Evolutionary conservation across 129 eudicot species (phyloP).

Genomic region (Dittrichia graveolens): DNA sequence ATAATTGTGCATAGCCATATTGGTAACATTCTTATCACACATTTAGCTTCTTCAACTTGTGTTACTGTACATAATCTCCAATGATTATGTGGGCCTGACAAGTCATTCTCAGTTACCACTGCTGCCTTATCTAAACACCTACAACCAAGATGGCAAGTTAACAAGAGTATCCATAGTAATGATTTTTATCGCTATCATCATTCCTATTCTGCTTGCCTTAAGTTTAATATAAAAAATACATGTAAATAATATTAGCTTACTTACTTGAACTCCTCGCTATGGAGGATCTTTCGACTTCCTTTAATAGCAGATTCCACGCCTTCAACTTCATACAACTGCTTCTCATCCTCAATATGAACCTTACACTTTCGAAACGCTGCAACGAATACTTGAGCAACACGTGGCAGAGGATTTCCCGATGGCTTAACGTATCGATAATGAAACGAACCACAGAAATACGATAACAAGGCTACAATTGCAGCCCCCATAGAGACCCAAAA

Average conservation of each 20-base stretch:
- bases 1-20: conserved; percentile 89
- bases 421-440: conserved; percentile 64
- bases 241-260: neutral
- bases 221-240: no score
- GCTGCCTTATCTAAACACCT: conserved; percentile 84
- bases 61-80: conserved; percentile 80
- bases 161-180: no score
- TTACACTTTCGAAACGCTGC: conserved; percentile 62
- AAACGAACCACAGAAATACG: conserved; percentile 51
- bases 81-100: conserved; percentile 33
- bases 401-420: conserved; percentile 78
- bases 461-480: conserved; percentile 49
- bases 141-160: neutral
- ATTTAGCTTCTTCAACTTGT: conserved; percentile 92
- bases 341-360: conserved; percentile 23
- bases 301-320: conserved; percentile 75
- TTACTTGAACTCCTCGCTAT: conserved; percentile 59
- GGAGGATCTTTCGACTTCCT: conserved; percentile 83
- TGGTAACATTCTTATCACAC: conserved; percentile 70
- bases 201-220: no score
- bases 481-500: conserved; percentile 71
- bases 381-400: conserved; percentile 71
- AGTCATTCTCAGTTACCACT: conserved; percentile 39
- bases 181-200: no score
- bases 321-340: conserved; percentile 57